Percentiles rank a stretch among this genome's conserved stretches.
phyloP scores from a whole-genome alignment of 1,139 yeast genomes.

The Saccharomyces hybrid region DNA sequence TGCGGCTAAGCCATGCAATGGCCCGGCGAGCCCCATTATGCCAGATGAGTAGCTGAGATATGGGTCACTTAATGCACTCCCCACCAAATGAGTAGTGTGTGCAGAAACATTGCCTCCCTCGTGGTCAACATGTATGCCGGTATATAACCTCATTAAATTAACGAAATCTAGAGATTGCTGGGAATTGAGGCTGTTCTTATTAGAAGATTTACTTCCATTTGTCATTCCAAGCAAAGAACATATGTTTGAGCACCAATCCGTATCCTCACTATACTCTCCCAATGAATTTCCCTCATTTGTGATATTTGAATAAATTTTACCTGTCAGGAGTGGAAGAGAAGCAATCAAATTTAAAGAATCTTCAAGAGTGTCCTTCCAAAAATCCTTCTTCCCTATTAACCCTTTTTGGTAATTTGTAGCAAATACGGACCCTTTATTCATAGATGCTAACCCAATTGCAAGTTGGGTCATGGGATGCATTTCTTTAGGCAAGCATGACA shows the following conservation, averaged over 20 bases:
- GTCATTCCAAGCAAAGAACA: constrained; percentile 68
- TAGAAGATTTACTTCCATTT: constrained; percentile 38
- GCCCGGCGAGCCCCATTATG: constrained; percentile 95
- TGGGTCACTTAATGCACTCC: constrained; percentile 92
- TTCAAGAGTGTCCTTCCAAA: constrained; percentile 91
- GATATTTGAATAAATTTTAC: constrained; percentile 86
- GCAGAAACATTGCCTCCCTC: constrained; percentile 99
- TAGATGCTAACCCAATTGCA: constrained; percentile 85
- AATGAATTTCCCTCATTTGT: constrained; percentile 75
- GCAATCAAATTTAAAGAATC: constrained; percentile 86
- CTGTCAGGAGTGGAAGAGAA: constrained; percentile 86
- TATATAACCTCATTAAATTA: constrained; percentile 86
- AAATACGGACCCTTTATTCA: constrained; percentile 83
- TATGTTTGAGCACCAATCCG: constrained; percentile 88
- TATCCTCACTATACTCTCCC: constrained; percentile 56
- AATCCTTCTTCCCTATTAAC: constrained; percentile 65
- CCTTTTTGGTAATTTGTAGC: constrained; percentile 90
- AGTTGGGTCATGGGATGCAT: constrained; percentile 98
- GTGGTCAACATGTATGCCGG: constrained; percentile 94
- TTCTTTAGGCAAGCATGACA: constrained; percentile 75
- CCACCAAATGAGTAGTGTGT: constrained; percentile 94
- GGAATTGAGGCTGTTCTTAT: constrained; percentile 44
- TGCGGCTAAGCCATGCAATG: constrained; percentile 96
- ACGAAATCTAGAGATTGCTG: constrained; percentile 42
- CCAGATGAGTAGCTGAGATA: constrained; percentile 91